Base-by-base conservation (phyloP, 1,284 basidiomycete species). In the Schizophyllum commune region DNA sequence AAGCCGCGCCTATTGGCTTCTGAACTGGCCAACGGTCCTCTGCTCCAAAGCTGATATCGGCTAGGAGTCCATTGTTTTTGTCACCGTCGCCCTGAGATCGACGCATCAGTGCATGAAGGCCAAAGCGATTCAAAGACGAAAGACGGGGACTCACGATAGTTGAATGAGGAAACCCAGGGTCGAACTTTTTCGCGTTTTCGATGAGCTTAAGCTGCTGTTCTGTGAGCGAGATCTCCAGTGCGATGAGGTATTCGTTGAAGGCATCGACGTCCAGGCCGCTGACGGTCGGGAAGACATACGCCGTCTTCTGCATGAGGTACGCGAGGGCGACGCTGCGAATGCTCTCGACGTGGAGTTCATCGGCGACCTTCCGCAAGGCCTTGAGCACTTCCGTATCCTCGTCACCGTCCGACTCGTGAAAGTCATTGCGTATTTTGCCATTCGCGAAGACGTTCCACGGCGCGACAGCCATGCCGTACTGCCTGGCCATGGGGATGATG, bases 371-470 rank as follows among this genome's bases (percentile, higher is more conserved):
- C 66, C 80, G 78, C 7, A 81, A 69, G 3, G 77, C 78, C 22
- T 67, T 61, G 51, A 72, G 75, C 5, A 79, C 65, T 59, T 72
- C 72, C 64, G 67, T 72, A 62, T 81, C 75, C 21, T 72, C 60
- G 55, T 75, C 72, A 5, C 66, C 77, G 4, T 19, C n/a, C 53
- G 20, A 21, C 13, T 5, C n/a, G 8, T 60, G 9, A 19, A 27
- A 77, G 58, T 81, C 79, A 0, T 77, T 77, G 32, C 78, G 74
- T 60, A 85, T 73, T 11, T 77, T 77, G 0, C 81, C 80, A 0
- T 65, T 73, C 1, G 75, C 82, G 17, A 85, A 70, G 0, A 81
- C 81, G 47, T 75, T 75, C 79, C 79, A 85, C 0, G 81, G 81
- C 0, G 77, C 76, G 0, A 84, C 69, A 19, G 57, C 52, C 17